Conservation (phyloP, 345 rosid species). For the Trapa bicornis region DNA sequence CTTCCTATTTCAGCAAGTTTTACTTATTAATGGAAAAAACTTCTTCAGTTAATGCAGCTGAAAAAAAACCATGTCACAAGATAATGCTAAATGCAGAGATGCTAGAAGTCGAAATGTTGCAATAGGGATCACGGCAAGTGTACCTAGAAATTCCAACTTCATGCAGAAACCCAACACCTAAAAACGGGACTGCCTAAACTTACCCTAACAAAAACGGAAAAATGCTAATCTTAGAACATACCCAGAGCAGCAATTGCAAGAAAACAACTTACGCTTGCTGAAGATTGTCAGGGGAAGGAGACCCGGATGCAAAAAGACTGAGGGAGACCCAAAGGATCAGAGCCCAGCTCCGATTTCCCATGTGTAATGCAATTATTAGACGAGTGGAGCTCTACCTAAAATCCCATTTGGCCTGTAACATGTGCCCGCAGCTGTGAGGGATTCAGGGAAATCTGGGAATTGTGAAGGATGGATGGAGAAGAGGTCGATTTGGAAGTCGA, state of each 20-base stretch:
- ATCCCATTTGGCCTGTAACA: neutral
- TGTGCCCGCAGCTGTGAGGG: neutral
- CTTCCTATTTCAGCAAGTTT: too few relatives aligned
- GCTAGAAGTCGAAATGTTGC: neutral
- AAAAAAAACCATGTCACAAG: neutral
- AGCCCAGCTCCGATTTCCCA: slow-evolving; percentile 37
- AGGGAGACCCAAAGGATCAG: slow-evolving; percentile 26
- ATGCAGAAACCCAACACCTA: neutral
- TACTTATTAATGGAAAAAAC: neutral
- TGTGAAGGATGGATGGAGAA: neutral
- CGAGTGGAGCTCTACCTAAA: neutral
- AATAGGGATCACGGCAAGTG: neutral
- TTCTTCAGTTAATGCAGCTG: neutral
- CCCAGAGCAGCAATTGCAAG: neutral
- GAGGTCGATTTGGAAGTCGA: neutral
- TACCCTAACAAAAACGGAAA: neutral
- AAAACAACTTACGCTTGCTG: slow-evolving; percentile 64
- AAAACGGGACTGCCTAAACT: neutral
- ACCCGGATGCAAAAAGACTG: slow-evolving; percentile 35
- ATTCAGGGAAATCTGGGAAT: neutral
- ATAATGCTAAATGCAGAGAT: neutral
- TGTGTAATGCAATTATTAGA: slow-evolving; percentile 5
- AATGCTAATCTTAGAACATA: neutral
- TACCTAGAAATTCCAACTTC: neutral
- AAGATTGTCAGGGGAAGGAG: slow-evolving; percentile 43